These are phyloP conservation scores for Hippophae gyantsensis DNA, from an alignment of 306 rosid genomes.

Conservation along the genomic window DNA sequence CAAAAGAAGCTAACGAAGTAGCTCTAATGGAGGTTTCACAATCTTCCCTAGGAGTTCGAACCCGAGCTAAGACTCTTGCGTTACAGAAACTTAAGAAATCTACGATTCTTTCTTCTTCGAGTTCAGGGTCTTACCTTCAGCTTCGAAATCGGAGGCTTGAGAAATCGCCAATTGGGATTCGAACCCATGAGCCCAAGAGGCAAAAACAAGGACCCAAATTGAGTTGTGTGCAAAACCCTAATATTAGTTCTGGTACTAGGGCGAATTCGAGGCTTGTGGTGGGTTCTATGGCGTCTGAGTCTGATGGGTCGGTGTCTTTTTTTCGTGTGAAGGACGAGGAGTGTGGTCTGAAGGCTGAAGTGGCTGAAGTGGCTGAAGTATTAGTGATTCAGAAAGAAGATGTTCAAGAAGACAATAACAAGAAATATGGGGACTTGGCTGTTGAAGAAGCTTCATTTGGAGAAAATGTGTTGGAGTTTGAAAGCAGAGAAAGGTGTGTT, in stretches of 20 bases:
- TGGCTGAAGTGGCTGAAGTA: too few relatives aligned
- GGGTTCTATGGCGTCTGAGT: too few relatives aligned
- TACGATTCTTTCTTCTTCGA: constrained; percentile 15
- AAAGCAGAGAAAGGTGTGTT: neutral
- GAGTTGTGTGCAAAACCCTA: neutral
- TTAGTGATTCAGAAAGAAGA: too few relatives aligned
- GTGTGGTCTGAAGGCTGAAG: too few relatives aligned
- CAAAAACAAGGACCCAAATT: constrained; percentile 16
- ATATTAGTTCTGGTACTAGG: too few relatives aligned
- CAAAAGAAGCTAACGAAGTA: constrained; percentile 49
- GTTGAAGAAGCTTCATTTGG: too few relatives aligned
- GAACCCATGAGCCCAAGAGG: constrained; percentile 27
- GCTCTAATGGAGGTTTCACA: constrained; percentile 56
- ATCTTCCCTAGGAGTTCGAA: constrained; percentile 64
- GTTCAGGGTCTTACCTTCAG: constrained; percentile 60
- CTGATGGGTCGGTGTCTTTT: too few relatives aligned
- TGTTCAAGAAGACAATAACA: too few relatives aligned
- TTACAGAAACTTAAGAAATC: constrained; percentile 41
- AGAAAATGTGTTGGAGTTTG: constrained; percentile 32
- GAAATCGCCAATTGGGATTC: constrained; percentile 31
- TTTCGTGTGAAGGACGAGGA: too few relatives aligned
- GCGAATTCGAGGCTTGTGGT: too few relatives aligned
- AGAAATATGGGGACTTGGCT: too few relatives aligned
- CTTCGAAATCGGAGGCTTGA: constrained; percentile 77
- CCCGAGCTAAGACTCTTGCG: constrained; percentile 95